Percentiles rank a stretch among this genome's conserved stretches.
phyloP scores from a whole-genome alignment of 1,284 basidiomycete species.

The Ganoderma boninense region DNA sequence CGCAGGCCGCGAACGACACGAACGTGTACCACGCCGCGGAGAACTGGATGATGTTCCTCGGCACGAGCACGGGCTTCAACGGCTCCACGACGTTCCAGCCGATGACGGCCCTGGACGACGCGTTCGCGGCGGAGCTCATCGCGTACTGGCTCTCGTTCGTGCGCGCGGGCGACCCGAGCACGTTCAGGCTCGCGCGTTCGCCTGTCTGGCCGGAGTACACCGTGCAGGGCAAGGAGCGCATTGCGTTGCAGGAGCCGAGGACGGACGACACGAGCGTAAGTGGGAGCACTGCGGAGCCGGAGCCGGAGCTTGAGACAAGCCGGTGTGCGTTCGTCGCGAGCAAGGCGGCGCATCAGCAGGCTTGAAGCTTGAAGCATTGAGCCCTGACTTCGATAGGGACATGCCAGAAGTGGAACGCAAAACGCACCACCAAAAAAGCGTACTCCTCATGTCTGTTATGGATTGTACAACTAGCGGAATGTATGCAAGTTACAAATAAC shows the following conservation, averaged over 20 bases:
- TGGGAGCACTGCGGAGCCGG: constrained; percentile 53
- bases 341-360: constrained; percentile 34
- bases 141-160: constrained; percentile 72
- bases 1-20: constrained; percentile 42
- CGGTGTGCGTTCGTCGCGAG: constrained; percentile 40
- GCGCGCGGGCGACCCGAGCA: constrained; percentile 58
- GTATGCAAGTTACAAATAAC: neutral
- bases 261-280: constrained; percentile 42
- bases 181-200: constrained; percentile 55
- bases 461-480: neutral
- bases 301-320: constrained; percentile 47
- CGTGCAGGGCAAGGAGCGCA: constrained; percentile 40
- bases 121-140: constrained; percentile 63
- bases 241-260: constrained; percentile 54
- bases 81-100: constrained; percentile 53
- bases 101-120: constrained; percentile 50
- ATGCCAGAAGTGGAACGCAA: neutral
- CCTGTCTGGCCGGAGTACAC: constrained; percentile 53
- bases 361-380: constrained; percentile 19
- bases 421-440: neutral
- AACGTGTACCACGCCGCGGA: constrained; percentile 60
- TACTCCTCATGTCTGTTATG: neutral
- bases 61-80: constrained; percentile 65
- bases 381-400: neutral
- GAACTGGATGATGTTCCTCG: constrained; percentile 72